These are phyloP conservation scores for Dothideomycetidae sp. DNA, from an alignment of 2,329 filamentous ascomycete genomes.

Conservation along the genomic window DNA sequence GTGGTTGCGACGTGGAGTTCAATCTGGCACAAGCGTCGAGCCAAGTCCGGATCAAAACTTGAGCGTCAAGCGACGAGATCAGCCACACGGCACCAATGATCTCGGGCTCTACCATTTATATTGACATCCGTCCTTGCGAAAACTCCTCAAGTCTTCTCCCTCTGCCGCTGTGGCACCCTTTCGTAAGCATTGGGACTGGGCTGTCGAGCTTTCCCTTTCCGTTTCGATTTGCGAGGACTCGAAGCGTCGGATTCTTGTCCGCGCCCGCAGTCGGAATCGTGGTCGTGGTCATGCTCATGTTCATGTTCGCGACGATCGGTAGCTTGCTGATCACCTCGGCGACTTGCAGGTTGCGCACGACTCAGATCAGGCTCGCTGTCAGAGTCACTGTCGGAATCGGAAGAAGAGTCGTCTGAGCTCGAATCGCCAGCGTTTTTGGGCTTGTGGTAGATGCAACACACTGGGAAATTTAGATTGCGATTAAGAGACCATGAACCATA, in stretches of 20 bases:
- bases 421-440: slow-evolving; percentile 71
- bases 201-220: slow-evolving; percentile 31
- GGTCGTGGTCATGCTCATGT: slow-evolving; percentile 26
- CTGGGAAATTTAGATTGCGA: slow-evolving; percentile 31
- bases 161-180: slow-evolving; percentile 46
- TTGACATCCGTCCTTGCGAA: too few species aligned
- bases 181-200: slow-evolving; percentile 74
- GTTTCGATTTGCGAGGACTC: slow-evolving; percentile 21
- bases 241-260: slow-evolving; percentile 1
- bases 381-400: slow-evolving; percentile 36
- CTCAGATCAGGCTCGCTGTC: slow-evolving; percentile 43
- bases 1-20: too few species aligned
- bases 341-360: slow-evolving; percentile 23
- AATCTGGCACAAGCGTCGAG: too few species aligned
- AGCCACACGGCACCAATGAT: too few species aligned
- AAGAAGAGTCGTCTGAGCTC: slow-evolving; percentile 50
- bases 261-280: slow-evolving; percentile 13
- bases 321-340: not conserved
- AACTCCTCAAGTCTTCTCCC: slow-evolving; percentile 12
- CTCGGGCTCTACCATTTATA: too few species aligned
- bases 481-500: not conserved
- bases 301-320: slow-evolving; percentile 17
- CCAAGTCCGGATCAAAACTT: too few species aligned
- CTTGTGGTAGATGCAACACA: slow-evolving; percentile 98
- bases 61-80: too few species aligned